Evolutionary conservation across 2,329 filamentous ascomycete genomes (phyloP).

Genomic region (Paracorniculantispora psalliotae): DNA sequence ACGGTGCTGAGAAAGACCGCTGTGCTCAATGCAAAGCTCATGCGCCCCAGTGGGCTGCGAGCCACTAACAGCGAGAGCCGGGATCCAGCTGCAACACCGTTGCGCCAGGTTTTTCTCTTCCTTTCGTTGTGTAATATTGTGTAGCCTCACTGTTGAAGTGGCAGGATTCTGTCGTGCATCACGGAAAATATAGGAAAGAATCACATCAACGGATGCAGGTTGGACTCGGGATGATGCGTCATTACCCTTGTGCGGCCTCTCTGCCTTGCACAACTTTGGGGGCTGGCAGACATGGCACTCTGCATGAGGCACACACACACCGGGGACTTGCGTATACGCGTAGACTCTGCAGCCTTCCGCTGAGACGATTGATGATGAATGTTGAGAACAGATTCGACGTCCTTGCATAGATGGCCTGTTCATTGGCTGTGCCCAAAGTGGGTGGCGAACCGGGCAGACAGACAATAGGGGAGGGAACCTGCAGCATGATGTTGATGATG

Average conservation of each 20-base stretch:
- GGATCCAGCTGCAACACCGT: constrained; percentile 4
- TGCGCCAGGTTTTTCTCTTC: not conserved
- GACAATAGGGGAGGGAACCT: not conserved
- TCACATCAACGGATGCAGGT: not conserved
- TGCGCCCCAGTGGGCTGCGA: not conserved
- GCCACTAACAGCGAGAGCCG: constrained; percentile 1
- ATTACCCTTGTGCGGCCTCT: too few species aligned
- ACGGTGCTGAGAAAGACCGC: too few species aligned
- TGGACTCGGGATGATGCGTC: not conserved
- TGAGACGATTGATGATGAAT: not conserved
- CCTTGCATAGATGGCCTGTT: not conserved
- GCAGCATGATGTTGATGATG: not conserved
- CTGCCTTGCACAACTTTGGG: too few species aligned
- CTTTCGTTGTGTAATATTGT: too few species aligned
- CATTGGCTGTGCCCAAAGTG: not conserved
- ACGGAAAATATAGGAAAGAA: too few species aligned
- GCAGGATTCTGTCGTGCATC: too few species aligned
- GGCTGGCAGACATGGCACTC: not conserved
- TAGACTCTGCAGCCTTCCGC: not conserved
- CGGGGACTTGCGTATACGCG: too few species aligned
- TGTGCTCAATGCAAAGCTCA: too few species aligned
- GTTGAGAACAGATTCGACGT: not conserved
- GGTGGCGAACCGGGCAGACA: not conserved
- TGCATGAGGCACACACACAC: not conserved
- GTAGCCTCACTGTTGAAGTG: too few species aligned